Evolutionary conservation across 169 alveolate genomes (phyloP).

Genomic region (Besnoitia besnoiti): DNA sequence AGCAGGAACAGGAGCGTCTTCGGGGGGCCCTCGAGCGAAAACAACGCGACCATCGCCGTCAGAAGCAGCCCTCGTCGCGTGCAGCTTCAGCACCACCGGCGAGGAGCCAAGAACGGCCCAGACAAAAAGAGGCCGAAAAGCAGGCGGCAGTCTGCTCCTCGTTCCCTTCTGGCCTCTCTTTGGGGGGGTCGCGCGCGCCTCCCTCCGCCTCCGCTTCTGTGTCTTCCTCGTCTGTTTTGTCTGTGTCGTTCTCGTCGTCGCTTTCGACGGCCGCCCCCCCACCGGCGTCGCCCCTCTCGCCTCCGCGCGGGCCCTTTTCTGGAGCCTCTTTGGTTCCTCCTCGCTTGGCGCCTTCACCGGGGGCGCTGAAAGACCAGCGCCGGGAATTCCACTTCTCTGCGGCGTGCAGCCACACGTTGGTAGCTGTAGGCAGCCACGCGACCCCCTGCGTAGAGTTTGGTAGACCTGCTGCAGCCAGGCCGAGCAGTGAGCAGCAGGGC

Average conservation of each 20-base stretch:
- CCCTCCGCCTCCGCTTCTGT: not conserved
- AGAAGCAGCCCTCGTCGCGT: no score
- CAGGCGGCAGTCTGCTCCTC: not conserved
- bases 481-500: not conserved
- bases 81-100: no score
- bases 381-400: not conserved
- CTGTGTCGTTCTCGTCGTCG: no score
- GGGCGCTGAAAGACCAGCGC: not conserved
- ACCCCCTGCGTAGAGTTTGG: not conserved
- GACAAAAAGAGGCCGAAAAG: not conserved
- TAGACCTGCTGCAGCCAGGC: not conserved
- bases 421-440: not conserved
- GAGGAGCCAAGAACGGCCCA: not conserved
- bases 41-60: not conserved
- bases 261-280: no score
- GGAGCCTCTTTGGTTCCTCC: not conserved
- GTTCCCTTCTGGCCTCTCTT: not conserved
- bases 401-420: not conserved
- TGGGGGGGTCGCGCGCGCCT: not conserved
- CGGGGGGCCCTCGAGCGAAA: not conserved
- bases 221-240: not conserved
- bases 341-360: not conserved
- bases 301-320: no score
- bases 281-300: not conserved
- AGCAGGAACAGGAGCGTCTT: constrained; percentile 15